phyloP scores from a whole-genome alignment of 2,329 filamentous ascomycete genomes.

The Nothophaeocryptopus gaeumannii region DNA sequence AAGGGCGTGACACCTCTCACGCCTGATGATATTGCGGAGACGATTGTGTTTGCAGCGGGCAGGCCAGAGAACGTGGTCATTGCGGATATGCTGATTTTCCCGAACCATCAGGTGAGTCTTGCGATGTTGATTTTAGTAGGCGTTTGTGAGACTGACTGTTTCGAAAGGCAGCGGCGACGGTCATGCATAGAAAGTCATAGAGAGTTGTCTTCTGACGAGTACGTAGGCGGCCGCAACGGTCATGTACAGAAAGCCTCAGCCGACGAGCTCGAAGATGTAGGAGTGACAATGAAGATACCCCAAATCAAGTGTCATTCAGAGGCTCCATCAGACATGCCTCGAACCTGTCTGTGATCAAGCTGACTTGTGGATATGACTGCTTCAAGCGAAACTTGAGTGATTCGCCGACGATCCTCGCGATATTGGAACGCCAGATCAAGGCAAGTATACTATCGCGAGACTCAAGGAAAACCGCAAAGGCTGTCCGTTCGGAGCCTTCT shows the following conservation, averaged over 20 bases:
- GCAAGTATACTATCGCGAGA: no score
- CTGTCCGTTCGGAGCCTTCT: no score
- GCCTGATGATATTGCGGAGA: constrained; percentile 85
- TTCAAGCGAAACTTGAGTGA: no score
- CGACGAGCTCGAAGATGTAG: constrained; percentile 1
- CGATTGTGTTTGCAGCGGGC: constrained; percentile 80
- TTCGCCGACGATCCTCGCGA: no score
- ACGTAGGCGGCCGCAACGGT: constrained; percentile 18
- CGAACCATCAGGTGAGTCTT: constrained; percentile 75
- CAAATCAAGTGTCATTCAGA: no score
- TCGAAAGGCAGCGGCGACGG: constrained; percentile 42
- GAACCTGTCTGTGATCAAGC: no score
- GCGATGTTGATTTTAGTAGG: background rate
- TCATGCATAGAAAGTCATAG: constrained; percentile 44
- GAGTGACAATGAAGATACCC: no score
- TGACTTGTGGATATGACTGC: no score
- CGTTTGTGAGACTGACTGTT: constrained; percentile 14
- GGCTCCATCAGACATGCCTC: no score
- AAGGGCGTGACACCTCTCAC: constrained; percentile 81
- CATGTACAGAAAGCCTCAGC: constrained; percentile 14
- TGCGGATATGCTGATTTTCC: constrained; percentile 82
- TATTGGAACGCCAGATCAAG: no score
- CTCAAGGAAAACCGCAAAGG: no score
- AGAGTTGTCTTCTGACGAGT: constrained; percentile 8
- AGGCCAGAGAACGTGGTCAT: constrained; percentile 87